A percentile compares a stretch with the other conserved stretches of the same genome.
These are phyloP conservation scores for Pleodorina starrii DNA, from an alignment of 139 green algal species.

Conservation along the genomic window DNA sequence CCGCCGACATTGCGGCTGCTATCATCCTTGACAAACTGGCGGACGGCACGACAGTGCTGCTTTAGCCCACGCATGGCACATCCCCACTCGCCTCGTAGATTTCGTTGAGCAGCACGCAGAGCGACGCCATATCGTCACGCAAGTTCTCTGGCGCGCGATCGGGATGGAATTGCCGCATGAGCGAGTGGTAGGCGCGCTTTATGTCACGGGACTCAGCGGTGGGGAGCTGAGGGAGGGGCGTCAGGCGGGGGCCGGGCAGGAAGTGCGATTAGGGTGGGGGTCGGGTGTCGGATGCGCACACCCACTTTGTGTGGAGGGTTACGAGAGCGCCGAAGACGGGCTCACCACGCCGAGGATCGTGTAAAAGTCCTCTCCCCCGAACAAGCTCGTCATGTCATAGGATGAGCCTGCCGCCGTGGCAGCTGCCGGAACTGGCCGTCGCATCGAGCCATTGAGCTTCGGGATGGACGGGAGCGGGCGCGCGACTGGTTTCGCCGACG, in stretches of 20 bases:
- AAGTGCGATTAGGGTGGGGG: not conserved
- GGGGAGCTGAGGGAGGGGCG: constrained; percentile 34
- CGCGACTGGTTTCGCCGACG: not conserved
- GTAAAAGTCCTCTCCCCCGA: constrained; percentile 63
- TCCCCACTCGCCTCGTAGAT: constrained; percentile 64
- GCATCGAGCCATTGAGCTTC: not conserved
- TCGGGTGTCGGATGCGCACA: too few relatives aligned
- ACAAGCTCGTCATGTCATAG: constrained; percentile 6
- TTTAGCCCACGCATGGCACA: too few relatives aligned
- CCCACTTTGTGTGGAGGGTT: too few relatives aligned
- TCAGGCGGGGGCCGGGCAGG: not conserved
- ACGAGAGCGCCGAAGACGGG: not conserved
- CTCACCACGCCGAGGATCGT: constrained; percentile 59
- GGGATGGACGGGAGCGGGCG: not conserved
- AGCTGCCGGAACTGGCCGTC: not conserved
- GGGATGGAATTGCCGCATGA: constrained; percentile 67
- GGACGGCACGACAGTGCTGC: too few relatives aligned
- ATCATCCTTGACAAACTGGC: too few relatives aligned
- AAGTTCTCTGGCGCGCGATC: constrained; percentile 43
- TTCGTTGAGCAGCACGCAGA: constrained; percentile 70
- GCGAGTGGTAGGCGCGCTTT: constrained; percentile 60
- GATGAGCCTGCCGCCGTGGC: not conserved
- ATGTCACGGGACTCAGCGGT: constrained; percentile 51
- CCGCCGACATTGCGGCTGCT: too few relatives aligned
- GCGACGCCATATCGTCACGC: constrained; percentile 49